Conservation (phyloP, 192 early-diverging fungal species). For the Lunasporangiospora selenospora region DNA sequence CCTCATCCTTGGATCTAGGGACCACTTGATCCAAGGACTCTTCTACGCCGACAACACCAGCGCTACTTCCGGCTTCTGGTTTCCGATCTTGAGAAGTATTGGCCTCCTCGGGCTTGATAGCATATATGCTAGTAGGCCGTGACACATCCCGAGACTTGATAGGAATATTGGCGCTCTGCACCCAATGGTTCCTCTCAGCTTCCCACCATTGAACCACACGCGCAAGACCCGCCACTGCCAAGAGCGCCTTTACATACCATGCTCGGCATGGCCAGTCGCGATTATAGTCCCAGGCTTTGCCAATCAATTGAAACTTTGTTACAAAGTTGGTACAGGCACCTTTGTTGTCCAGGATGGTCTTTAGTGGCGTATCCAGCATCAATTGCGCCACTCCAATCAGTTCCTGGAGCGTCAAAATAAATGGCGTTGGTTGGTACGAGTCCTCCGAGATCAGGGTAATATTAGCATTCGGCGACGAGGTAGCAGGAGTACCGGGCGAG, state of each 20-base stretch:
- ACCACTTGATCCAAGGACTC: too few species aligned
- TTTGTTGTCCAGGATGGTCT: constrained; percentile 64
- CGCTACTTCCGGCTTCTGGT: too few species aligned
- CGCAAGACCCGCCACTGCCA: constrained; percentile 77
- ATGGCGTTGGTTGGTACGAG: constrained; percentile 57
- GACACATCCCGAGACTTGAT: constrained; percentile 30
- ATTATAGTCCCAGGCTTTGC: constrained; percentile 68
- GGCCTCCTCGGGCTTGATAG: too few species aligned
- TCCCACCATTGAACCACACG: constrained; percentile 83
- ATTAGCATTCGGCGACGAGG: constrained; percentile 39
- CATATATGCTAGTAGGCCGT: constrained; percentile 26
- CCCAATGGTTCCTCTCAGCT: constrained; percentile 75
- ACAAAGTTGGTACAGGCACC: constrained; percentile 66
- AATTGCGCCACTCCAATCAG: constrained; percentile 73
- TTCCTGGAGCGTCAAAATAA: constrained; percentile 69
- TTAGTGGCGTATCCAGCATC: constrained; percentile 72
- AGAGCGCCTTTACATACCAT: constrained; percentile 68
- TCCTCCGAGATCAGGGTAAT: constrained; percentile 58
- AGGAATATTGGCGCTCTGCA: constrained; percentile 35
- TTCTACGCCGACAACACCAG: too few species aligned
- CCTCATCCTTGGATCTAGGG: too few species aligned
- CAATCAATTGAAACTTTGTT: constrained; percentile 62
- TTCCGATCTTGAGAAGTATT: too few species aligned
- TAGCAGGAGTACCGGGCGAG: constrained; percentile 24
- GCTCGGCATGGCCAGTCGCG: constrained; percentile 67